Conservation (phyloP, 1,139 yeast genomes). For the Blastobotrys illinoisensis region DNA sequence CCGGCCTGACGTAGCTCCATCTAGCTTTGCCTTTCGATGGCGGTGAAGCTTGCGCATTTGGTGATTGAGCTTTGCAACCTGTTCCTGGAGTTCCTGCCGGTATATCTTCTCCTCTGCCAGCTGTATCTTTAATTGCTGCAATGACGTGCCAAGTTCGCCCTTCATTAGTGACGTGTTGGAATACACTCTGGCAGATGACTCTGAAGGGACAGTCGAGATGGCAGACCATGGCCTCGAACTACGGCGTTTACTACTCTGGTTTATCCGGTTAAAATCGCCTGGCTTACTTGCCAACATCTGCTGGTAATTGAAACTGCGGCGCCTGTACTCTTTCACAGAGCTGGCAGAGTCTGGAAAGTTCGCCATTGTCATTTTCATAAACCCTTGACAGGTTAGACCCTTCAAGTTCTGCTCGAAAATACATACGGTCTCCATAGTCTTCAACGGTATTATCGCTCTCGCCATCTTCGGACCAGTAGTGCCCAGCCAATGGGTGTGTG, state of each 20-base stretch:
- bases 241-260: background rate
- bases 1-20: background rate
- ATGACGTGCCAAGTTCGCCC: background rate
- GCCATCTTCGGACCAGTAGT: background rate
- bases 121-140: background rate
- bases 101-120: background rate
- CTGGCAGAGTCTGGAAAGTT: background rate
- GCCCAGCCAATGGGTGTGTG: background rate
- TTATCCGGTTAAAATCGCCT: background rate
- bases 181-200: background rate
- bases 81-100: background rate
- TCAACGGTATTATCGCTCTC: background rate
- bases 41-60: background rate
- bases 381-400: background rate
- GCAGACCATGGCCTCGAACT: background rate
- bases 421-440: constrained; percentile 1
- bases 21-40: background rate
- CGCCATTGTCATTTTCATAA: background rate
- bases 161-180: background rate
- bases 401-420: background rate
- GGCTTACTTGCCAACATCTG: background rate
- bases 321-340: background rate
- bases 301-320: background rate
- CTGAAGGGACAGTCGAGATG: background rate
- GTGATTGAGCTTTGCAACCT: background rate